Evolutionary conservation across 352 stramenopile species (phyloP), one percentile per base, ranked within the genome.

Genomic region (Phytophthora megakarya): DNA sequence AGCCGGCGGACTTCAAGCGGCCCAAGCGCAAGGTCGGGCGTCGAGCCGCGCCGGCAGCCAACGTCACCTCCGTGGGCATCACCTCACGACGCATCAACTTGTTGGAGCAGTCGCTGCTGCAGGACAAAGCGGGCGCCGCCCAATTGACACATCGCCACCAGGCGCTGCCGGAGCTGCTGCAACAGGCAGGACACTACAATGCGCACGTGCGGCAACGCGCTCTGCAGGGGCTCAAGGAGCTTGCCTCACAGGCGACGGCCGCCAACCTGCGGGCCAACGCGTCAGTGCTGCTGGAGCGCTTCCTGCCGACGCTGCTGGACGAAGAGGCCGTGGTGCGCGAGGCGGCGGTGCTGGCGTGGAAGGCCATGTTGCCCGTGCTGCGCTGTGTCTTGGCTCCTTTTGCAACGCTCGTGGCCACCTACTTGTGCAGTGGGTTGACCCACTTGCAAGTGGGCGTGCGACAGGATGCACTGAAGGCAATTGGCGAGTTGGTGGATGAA

Each of bases 21-120:
- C 86, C 82, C 13, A 95, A 95, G 82, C 86, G 81, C 70, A 95
- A 95, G 67, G 86, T 95, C 25, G 86, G 86, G 12, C 81, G 84
- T 33, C 87, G 88, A 53, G 82, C 77, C 1, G 67, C 78, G 13
- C 81, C 77, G 46, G 72, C 82, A 22, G 80, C 86, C 30, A 95
- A 95, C 46, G 86, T 95, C 19, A 95, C 86, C 25, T 89, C 77
- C 32, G 86, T 92, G 38, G 71, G 67, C 26, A 81, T 95, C 50
- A 72, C 81, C 5, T 92, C 84, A 26, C 86, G 86, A 13, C 86
- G 86, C 62, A 90, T 95, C 65, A 90, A 92, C 48, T 69, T 95
- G 54, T 73, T 92, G 37, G 86, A 93, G 70, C 86, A 95, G 70
- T 92, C 81, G 55, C 66, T 84, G 53, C 66, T 95, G 40, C 61